Conservation (phyloP, 1,284 basidiomycete genomes). For the Naganishia sp. region DNA sequence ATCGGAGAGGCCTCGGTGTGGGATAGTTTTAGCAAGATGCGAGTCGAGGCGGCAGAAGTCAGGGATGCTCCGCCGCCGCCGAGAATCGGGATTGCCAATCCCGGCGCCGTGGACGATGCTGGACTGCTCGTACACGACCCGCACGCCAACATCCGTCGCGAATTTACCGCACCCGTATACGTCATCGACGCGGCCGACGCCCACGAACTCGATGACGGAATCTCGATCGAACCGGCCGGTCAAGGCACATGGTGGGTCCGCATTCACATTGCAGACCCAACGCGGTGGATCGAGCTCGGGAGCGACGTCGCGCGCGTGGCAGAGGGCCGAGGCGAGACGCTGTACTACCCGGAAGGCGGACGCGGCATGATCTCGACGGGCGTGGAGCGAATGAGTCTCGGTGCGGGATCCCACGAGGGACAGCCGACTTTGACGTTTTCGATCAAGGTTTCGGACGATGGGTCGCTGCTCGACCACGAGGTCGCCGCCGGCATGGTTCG, state of each 20-base stretch:
- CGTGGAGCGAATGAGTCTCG: slow-evolving; percentile 63
- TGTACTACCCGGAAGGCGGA: slow-evolving; percentile 68
- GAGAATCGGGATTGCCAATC: slow-evolving; percentile 1
- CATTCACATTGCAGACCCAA: slow-evolving; percentile 92
- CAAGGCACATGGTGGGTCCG: slow-evolving; percentile 80
- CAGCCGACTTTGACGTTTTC: slow-evolving; percentile 77
- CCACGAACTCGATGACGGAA: slow-evolving; percentile 89
- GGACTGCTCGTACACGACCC: slow-evolving; percentile 39
- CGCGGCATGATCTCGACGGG: slow-evolving; percentile 68
- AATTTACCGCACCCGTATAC: slow-evolving; percentile 80
- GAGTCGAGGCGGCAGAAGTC: slow-evolving; percentile 37
- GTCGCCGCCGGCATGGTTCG: slow-evolving; percentile 72
- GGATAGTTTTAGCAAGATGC: slow-evolving; percentile 58
- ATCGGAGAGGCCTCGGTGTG: slow-evolving; percentile 72
- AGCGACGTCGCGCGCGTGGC: slow-evolving; percentile 66
- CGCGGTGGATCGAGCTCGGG: slow-evolving; percentile 69
- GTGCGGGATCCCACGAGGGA: slow-evolving; percentile 46
- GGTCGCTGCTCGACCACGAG: slow-evolving; percentile 69
- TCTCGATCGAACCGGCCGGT: slow-evolving; percentile 72
- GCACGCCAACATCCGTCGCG: slow-evolving; percentile 68
- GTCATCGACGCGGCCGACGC: slow-evolving; percentile 84
- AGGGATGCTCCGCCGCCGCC: slow-evolving; percentile 32
- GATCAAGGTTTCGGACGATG: slow-evolving; percentile 65
- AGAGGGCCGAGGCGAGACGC: slow-evolving; percentile 57
- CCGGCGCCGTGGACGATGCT: not conserved